These are phyloP conservation scores for Aeminium ludgeri DNA, from an alignment of 495 filamentous ascomycete species.

Conservation along the genomic window DNA sequence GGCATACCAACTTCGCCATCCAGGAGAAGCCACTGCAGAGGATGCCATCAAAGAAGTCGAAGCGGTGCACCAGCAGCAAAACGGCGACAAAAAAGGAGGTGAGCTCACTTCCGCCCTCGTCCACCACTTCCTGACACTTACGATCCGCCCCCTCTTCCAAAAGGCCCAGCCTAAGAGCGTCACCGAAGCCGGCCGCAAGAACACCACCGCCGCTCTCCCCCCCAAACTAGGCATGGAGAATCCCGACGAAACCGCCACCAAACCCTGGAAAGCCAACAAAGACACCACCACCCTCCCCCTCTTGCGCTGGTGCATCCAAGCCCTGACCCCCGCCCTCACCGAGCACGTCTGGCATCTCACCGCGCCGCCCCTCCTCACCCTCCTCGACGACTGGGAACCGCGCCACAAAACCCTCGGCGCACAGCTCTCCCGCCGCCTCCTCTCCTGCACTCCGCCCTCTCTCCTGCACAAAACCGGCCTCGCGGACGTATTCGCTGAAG, in stretches of 20 bases:
- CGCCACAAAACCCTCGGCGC: conserved; percentile 44
- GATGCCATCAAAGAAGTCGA: conserved; percentile 49
- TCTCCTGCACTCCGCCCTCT: conserved; percentile 31
- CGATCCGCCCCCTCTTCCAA: conserved; percentile 27
- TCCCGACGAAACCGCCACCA: conserved; percentile 30
- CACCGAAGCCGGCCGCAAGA: conserved; percentile 17
- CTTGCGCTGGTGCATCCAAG: conserved; percentile 46
- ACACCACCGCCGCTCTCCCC: conserved; percentile 8
- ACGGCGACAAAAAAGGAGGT: conserved; percentile 17
- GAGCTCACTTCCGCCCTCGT: conserved; percentile 25
- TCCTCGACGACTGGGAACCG: conserved; percentile 53
- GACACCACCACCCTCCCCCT: conserved; percentile 44
- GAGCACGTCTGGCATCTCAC: conserved; percentile 54
- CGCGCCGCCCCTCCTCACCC: conserved; percentile 63
- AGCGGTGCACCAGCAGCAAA: conserved; percentile 1
- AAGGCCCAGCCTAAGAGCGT: conserved; percentile 15
- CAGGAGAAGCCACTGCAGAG: conserved; percentile 40
- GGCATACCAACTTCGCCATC: conserved; percentile 75
- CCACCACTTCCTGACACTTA: conserved; percentile 26
- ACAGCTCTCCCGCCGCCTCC: conserved; percentile 39
- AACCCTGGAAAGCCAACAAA: conserved; percentile 55
- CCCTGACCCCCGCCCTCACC: conserved; percentile 25
- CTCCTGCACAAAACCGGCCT: conserved; percentile 60
- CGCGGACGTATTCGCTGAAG: conserved; percentile 60
- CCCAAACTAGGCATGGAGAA: conserved; percentile 12